A percentile compares a stretch with the other conserved stretches of the same genome.
Conservation (phyloP, 306 rosid species). For the Mimosa pudica region DNA sequence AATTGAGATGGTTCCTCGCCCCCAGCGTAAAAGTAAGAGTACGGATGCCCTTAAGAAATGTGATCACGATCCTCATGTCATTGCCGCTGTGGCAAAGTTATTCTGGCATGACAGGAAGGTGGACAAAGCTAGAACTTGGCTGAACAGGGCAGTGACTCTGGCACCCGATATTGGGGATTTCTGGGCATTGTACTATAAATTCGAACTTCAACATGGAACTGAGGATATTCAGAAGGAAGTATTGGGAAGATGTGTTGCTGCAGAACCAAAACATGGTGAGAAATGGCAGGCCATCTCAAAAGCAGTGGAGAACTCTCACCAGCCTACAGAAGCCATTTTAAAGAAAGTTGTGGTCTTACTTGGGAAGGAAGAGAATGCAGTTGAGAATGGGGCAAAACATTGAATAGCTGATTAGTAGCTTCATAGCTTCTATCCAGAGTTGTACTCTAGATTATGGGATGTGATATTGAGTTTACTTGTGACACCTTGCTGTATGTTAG, state of each 20-base stretch:
- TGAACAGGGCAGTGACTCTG: conserved; percentile 85
- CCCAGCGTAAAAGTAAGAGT: conserved; percentile 84
- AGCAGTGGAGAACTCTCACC: conserved; percentile 94
- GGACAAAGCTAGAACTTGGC: conserved; percentile 89
- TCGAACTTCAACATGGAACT: conserved; percentile 86
- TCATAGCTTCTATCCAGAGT: neutral
- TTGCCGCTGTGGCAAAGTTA: conserved; percentile 83
- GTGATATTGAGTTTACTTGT: neutral
- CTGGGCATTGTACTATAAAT: conserved; percentile 84
- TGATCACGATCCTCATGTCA: conserved; percentile 87
- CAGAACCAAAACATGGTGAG: conserved; percentile 95
- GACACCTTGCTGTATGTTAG: neutral
- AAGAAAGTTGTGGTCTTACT: conserved; percentile 77
- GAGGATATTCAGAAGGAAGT: conserved; percentile 88
- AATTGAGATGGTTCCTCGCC: conserved; percentile 94
- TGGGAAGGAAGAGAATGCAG: conserved; percentile 81
- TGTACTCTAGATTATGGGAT: conserved; percentile 1
- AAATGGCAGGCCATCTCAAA: conserved; percentile 83
- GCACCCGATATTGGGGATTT: conserved; percentile 95
- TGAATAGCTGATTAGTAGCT: conserved; percentile 33
- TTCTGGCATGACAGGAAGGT: conserved; percentile 92
- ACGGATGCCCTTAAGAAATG: conserved; percentile 90
- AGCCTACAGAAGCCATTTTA: conserved; percentile 76
- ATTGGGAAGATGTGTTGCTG: conserved; percentile 66
- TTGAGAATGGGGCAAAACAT: conserved; percentile 54